Conservation (phyloP, 2,329 filamentous ascomycete genomes). For the Davidsoniella virescens region DNA sequence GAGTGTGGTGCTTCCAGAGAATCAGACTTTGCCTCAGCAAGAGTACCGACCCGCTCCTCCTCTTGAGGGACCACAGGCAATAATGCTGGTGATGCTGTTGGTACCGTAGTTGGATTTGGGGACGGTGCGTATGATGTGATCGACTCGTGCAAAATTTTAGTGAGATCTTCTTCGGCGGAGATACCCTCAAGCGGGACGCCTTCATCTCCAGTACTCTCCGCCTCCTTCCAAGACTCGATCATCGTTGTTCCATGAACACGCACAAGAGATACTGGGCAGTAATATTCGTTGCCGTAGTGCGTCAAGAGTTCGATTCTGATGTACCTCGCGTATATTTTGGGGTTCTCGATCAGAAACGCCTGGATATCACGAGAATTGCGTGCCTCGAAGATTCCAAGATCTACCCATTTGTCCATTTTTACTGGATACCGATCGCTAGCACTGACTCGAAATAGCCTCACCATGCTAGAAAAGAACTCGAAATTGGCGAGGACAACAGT, state of each 20-base stretch:
- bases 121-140: too few species aligned
- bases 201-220: slow-evolving; percentile 31
- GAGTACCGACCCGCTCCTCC: too few species aligned
- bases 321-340: slow-evolving; percentile 90
- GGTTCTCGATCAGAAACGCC: slow-evolving; percentile 84
- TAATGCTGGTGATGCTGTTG: too few species aligned
- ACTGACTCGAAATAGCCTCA: slow-evolving; percentile 76
- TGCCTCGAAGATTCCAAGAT: slow-evolving; percentile 76
- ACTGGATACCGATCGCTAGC: slow-evolving; percentile 91
- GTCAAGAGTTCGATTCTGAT: slow-evolving; percentile 79
- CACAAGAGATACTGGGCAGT: slow-evolving; percentile 80
- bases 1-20: too few species aligned
- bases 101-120: too few species aligned
- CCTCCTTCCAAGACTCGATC: slow-evolving; percentile 82
- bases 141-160: slow-evolving; percentile 16
- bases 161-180: not conserved
- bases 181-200: slow-evolving; percentile 1
- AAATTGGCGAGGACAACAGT: slow-evolving; percentile 96
- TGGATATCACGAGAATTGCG: slow-evolving; percentile 88
- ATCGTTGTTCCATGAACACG: slow-evolving; percentile 92
- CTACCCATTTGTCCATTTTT: slow-evolving; percentile 81
- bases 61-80: too few species aligned
- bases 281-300: slow-evolving; percentile 93
- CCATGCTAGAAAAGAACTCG: slow-evolving; percentile 97
- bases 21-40: too few species aligned